phyloP scores from a whole-genome alignment of 2,329 filamentous ascomycete species.

The Sordariomycetes sp. region DNA sequence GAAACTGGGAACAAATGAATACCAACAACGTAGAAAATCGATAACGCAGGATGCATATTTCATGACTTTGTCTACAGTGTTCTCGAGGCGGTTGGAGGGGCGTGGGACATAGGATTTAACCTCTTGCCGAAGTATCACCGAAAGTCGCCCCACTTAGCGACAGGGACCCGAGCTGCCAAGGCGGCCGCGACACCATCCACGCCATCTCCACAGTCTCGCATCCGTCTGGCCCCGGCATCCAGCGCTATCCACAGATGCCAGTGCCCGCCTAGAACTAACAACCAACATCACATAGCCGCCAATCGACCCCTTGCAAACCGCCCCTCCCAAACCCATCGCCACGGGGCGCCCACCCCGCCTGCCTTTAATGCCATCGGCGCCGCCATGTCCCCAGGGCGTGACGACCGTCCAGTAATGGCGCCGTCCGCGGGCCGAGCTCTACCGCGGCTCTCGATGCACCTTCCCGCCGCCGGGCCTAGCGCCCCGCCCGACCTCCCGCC shows the following conservation, averaged over 20 bases:
- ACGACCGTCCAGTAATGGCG: background rate
- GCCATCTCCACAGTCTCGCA: background rate
- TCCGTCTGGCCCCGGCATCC: background rate
- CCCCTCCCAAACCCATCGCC: background rate
- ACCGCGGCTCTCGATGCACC: background rate
- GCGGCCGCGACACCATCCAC: background rate
- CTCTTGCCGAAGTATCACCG: background rate
- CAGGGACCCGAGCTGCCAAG: background rate
- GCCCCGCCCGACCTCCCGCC: conserved; percentile 35
- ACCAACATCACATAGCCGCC: background rate
- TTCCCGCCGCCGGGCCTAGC: conserved; percentile 10
- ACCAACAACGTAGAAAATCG: background rate
- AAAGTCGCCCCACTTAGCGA: background rate
- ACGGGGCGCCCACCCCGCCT: background rate
- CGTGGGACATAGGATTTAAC: background rate
- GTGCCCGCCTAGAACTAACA: background rate
- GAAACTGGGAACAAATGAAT: background rate
- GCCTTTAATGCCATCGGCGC: background rate
- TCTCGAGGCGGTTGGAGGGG: background rate
- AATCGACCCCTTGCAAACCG: background rate
- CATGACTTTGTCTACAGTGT: background rate
- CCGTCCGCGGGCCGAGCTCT: background rate
- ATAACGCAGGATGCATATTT: background rate
- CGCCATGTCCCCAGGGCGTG: background rate
- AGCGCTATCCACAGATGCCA: background rate